These are phyloP conservation scores for Plantago coronopus DNA, from an alignment of 305 asterid species.

Conservation along the genomic window DNA sequence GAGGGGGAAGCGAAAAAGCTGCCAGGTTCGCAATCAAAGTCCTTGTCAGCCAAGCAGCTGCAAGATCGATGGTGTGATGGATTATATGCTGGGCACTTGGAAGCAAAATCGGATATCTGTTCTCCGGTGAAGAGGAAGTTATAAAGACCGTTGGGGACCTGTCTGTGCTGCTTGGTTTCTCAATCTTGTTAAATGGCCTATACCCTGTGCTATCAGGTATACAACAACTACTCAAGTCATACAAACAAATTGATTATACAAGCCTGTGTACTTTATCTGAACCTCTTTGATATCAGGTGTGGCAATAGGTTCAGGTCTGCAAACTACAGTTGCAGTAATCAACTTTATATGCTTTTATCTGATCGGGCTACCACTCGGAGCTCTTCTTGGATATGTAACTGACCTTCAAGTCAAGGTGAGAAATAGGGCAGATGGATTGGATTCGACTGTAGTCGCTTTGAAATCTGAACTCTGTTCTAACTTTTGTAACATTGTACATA, in stretches of 20 bases:
- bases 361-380: slow-evolving; percentile 68
- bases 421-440: no score
- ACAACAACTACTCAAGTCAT: no score
- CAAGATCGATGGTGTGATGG: slow-evolving; percentile 39
- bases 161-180: slow-evolving; percentile 39
- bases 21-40: slow-evolving; percentile 52
- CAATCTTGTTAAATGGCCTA: slow-evolving; percentile 36
- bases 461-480: background rate
- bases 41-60: slow-evolving; percentile 30
- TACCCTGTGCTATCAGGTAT: slow-evolving; percentile 48
- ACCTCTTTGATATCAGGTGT: slow-evolving; percentile 37
- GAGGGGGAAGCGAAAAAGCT: slow-evolving; percentile 61
- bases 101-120: slow-evolving; percentile 39
- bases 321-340: slow-evolving; percentile 51
- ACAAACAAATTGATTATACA: background rate
- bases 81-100: slow-evolving; percentile 42
- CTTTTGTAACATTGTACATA: slow-evolving; percentile 6
- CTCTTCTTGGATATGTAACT: slow-evolving; percentile 54
- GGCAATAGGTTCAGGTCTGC: slow-evolving; percentile 79
- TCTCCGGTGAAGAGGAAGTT: slow-evolving; percentile 35
- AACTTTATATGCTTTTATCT: slow-evolving; percentile 60
- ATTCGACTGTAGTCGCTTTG: no score
- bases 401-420: slow-evolving; percentile 62
- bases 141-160: slow-evolving; percentile 39
- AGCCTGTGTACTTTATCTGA: background rate